Conservation (phyloP, 768 basidiomycete species). For the Suillus paluster region DNA sequence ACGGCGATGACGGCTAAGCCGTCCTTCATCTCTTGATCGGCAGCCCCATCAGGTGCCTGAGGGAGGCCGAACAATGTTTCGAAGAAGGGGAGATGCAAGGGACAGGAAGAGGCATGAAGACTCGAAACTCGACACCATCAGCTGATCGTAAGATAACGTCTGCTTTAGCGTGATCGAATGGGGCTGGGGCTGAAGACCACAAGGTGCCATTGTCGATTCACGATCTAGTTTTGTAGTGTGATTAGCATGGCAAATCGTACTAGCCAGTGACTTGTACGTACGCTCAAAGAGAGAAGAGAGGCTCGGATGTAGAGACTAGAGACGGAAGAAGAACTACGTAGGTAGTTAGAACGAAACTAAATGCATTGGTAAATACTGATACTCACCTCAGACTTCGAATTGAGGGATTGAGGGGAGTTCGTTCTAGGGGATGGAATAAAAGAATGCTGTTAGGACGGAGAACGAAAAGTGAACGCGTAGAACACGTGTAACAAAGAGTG, state of each 20-base stretch:
- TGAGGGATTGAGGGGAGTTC: no score
- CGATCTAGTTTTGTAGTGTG: not conserved
- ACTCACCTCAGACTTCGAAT: no score
- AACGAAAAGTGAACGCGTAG: no score
- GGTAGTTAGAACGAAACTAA: no score
- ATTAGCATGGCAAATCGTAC: not conserved
- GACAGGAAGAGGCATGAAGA: conserved; percentile 32
- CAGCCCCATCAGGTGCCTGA: conserved; percentile 15
- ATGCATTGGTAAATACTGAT: no score
- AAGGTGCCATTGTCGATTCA: not conserved
- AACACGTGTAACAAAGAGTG: no score
- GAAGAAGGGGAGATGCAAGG: conserved; percentile 35
- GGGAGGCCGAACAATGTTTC: conserved; percentile 31
- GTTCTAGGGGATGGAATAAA: no score
- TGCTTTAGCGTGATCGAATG: conserved; percentile 13
- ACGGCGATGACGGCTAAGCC: conserved; percentile 7
- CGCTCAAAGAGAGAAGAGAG: no score
- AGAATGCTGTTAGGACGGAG: no score
- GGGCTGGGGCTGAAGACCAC: conserved; percentile 10
- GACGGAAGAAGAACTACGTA: no score
- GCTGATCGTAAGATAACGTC: conserved; percentile 21
- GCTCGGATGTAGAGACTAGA: conserved; percentile 2
- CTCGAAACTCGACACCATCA: conserved; percentile 29
- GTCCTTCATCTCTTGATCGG: conserved; percentile 4
- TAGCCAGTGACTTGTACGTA: not conserved